Base-by-base conservation (phyloP, 768 basidiomycete species). In the Podaxis sp. region DNA sequence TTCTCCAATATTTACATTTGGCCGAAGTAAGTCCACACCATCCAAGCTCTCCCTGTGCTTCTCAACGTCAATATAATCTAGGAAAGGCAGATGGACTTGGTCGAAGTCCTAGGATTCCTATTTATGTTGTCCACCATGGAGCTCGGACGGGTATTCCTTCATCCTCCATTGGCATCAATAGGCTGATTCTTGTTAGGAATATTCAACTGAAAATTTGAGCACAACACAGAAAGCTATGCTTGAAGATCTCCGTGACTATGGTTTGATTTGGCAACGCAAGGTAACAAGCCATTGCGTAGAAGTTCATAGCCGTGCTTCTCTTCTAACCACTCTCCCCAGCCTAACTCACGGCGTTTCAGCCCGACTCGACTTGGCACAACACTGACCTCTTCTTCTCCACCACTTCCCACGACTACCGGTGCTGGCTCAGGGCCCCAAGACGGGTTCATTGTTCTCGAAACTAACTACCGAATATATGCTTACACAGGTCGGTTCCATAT, bases 91-190 rank as follows among this genome's bases (percentile, higher is more conserved):
- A 93, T 95, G 87, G 95, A 96, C 73, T 79, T 95, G 0, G 93
- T 98, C 7, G 93, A 96, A 70, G 91, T 97, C 7, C 80, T 98
- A 58, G 89, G 90, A 64, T 95, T 98, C 74, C 79, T 98, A 52
- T 95, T 98, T 79, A 97, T 98, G 90, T 80, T 99, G 62, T 95
- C 95, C 1, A 97, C 92, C 3, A 95, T 95, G 87, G 93, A 97
- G 69, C 85, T 98, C 5, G 95, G 95, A 50, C 81, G 88, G 66
- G 95, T 94, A 68, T 71, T 82, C 73, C 37, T 40, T 35, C 50
- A 61, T 56, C 54, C 62, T 51, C 56, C 60, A 23, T 62, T 61
- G 60, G 55, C 27, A 38, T 60, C 53, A 55, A 64, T 61, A 66
- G 59, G 65, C 63, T 32, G 42, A 40, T 46, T 55, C 46, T 59